Evolutionary conservation across 2,329 filamentous ascomycete species (phyloP), one percentile per base, ranked within the genome.

Genomic region (Microthyrium microscopicum): DNA sequence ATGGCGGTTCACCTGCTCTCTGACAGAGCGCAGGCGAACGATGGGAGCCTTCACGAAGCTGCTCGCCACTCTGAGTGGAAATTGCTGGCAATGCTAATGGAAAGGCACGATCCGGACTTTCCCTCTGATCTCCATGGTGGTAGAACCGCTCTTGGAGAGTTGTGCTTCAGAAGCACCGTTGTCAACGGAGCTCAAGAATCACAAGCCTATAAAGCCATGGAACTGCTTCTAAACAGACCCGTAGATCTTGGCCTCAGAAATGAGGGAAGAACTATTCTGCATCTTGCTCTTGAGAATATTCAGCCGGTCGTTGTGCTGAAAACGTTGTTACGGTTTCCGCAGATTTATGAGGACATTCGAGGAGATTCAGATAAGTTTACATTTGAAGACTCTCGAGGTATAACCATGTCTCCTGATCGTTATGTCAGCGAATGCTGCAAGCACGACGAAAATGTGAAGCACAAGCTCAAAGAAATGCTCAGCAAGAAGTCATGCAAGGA

Each of bases 231-330:
- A 3, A 29, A 13, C 5, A n/a, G 18, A 6, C 25, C 25, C 13
- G 25, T 26, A 29, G 19, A 35, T 26, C 24, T 21, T 9, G 20
- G 21, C 12, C 25, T 15, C 17, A 20, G 8, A 4, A 29, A 20
- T 29, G 11, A 28, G 5, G 26, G 26, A n/a, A 35, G 29, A 29
- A 35, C 18, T 12, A 17, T 35, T n/a, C 33, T 35, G 16, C 33
- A 35, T 12, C 33, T 35, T 24, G 33, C 33, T 28, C 26, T 35
- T 12, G 33, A 35, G 18, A 35, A 35, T 13, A 26, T 29, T 13
- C 15, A 26, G 18, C 18, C 33, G 5, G 11, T 28, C 4, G 25
- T 21, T 4, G 29, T 35, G 7, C 25, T 26, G 5, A 35, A 26
- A n/a, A 20, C 29, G n/a, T 20, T 35, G 17, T 8, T 35, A 16